phyloP scores from a whole-genome alignment of 1,139 yeast species.

The Blastobotrys petasosporus region DNA sequence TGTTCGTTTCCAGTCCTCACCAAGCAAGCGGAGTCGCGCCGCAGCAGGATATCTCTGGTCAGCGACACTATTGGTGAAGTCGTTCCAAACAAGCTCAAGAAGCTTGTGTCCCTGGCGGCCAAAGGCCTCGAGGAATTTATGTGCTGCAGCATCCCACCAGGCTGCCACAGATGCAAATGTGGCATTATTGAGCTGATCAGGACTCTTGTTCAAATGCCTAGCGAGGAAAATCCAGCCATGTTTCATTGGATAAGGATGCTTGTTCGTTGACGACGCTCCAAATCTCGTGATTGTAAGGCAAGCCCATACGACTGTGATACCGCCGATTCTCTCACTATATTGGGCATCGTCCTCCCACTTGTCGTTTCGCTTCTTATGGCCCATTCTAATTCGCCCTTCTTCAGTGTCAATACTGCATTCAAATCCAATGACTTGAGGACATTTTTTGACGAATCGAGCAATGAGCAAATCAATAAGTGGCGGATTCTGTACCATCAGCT shows the following conservation, averaged over 20 bases:
- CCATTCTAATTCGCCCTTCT: slow-evolving; percentile 79
- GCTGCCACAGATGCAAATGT: slow-evolving; percentile 69
- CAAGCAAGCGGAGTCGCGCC: slow-evolving; percentile 63
- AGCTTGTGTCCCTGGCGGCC: slow-evolving; percentile 69
- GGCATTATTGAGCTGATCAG: slow-evolving; percentile 49
- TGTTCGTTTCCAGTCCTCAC: slow-evolving; percentile 62
- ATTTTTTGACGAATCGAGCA: slow-evolving; percentile 84
- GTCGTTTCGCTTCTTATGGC: slow-evolving; percentile 64
- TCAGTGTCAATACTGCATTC: slow-evolving; percentile 70
- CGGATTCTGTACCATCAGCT: slow-evolving; percentile 51
- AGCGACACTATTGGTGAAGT: slow-evolving; percentile 48
- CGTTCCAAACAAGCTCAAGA: slow-evolving; percentile 40
- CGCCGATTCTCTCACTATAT: slow-evolving; percentile 81
- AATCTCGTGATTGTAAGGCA: slow-evolving; percentile 48
- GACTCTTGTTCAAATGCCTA: slow-evolving; percentile 56
- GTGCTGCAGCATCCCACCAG: slow-evolving; percentile 90
- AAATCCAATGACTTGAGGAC: slow-evolving; percentile 83
- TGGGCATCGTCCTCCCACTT: slow-evolving; percentile 70
- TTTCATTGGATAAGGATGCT: slow-evolving; percentile 50
- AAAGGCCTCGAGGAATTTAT: slow-evolving; percentile 48
- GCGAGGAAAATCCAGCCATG: slow-evolving; percentile 68
- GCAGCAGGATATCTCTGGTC: slow-evolving; percentile 65
- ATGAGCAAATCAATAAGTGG: slow-evolving; percentile 61
- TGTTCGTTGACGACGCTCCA: slow-evolving; percentile 26
- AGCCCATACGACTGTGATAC: slow-evolving; percentile 75